phyloP scores from a whole-genome alignment of 176 grass and related monocot species.

The Pontederia paniculata region DNA sequence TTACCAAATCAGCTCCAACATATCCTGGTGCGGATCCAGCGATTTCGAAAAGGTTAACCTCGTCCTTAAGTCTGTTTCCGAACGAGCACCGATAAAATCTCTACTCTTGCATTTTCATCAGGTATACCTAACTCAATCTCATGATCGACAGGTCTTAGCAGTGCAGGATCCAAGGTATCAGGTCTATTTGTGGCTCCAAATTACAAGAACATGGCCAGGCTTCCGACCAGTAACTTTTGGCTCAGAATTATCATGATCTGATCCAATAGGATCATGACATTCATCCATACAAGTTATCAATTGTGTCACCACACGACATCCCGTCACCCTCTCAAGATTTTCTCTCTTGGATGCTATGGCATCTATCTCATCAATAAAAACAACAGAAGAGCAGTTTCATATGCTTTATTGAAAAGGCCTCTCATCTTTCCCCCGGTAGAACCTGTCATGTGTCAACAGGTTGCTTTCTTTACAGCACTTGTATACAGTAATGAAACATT shows the following conservation, averaged over 20 bases:
- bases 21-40: constrained; percentile 79
- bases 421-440: constrained; percentile 88
- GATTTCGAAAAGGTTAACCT: constrained; percentile 82
- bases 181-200: constrained; percentile 96
- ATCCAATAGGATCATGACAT: constrained; percentile 46
- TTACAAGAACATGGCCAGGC: constrained; percentile 82
- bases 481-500: no score
- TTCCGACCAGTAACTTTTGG: constrained; percentile 50
- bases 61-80: constrained; percentile 48
- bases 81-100: constrained; percentile 64
- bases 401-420: constrained; percentile 79
- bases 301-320: constrained; percentile 76
- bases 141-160: constrained; percentile 75
- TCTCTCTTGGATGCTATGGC: constrained; percentile 98
- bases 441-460: constrained; percentile 27
- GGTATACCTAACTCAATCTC: constrained; percentile 81
- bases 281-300: constrained; percentile 98
- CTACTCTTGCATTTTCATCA: constrained; percentile 69
- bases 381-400: constrained; percentile 78
- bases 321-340: constrained; percentile 77
- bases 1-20: constrained; percentile 88
- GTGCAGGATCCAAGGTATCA: constrained; percentile 83
- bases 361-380: constrained; percentile 96
- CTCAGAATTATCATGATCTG: constrained; percentile 9
- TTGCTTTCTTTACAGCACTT: no score